These are phyloP conservation scores for Cordyceps sp. DNA, from an alignment of 2,329 filamentous ascomycete genomes.

Conservation along the genomic window DNA sequence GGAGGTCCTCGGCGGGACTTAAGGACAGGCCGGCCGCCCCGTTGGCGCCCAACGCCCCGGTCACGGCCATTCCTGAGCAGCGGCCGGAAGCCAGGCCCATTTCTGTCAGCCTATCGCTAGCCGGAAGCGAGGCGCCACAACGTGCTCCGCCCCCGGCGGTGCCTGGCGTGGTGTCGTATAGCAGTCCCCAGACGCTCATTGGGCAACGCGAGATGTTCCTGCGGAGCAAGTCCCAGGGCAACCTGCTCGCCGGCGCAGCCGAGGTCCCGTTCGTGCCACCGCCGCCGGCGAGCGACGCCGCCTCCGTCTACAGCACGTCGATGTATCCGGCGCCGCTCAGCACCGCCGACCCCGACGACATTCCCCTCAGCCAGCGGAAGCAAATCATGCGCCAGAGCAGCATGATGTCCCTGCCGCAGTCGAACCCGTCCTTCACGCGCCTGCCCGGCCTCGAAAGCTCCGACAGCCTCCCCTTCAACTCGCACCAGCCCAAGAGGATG, in stretches of 20 bases:
- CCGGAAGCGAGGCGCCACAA: constrained; percentile 7
- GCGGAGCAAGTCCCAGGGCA: constrained; percentile 31
- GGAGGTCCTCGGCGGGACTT: constrained; percentile 13
- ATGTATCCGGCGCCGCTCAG: constrained; percentile 12
- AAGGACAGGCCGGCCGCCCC: constrained; percentile 19
- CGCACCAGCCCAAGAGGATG: constrained; percentile 34
- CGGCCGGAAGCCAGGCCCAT: background rate
- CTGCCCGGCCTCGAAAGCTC: constrained; percentile 9
- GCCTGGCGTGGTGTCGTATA: constrained; percentile 31
- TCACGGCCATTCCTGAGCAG: constrained; percentile 3
- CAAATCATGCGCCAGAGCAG: constrained; percentile 40
- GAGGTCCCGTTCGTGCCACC: constrained; percentile 10
- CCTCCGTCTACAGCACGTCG: constrained; percentile 20
- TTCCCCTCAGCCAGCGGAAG: constrained; percentile 54
- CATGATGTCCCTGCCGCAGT: constrained; percentile 13
- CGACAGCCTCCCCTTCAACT: constrained; percentile 27
- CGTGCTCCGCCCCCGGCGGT: constrained; percentile 13
- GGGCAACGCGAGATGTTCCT: constrained; percentile 38
- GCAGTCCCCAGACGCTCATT: constrained; percentile 37
- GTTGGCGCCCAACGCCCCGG: constrained; percentile 3
- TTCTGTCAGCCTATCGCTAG: constrained; percentile 8
- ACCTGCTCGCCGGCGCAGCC: constrained; percentile 13
- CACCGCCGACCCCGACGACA: constrained; percentile 40
- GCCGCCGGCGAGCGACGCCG: constrained; percentile 21
- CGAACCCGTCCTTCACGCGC: background rate